phyloP scores from a whole-genome alignment of 1,284 basidiomycete species.

The Ganoderma multipileum region DNA sequence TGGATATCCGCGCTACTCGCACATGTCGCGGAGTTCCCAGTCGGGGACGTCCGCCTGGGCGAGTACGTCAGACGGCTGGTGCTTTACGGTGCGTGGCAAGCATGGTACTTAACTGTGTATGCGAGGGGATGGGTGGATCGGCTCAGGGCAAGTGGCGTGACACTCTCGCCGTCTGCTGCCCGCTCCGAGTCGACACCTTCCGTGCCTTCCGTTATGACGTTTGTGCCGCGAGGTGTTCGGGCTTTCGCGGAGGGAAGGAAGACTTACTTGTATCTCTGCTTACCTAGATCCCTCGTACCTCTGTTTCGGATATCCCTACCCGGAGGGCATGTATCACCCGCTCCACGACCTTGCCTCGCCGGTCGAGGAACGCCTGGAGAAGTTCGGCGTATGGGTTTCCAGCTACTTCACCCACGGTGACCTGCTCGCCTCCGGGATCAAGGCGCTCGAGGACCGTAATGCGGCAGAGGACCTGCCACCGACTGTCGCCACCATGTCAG shows the following conservation, averaged over 20 bases:
- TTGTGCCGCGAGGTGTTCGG: background rate
- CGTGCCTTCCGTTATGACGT: background rate
- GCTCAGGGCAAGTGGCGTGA: background rate
- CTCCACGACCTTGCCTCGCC: slow-evolving; percentile 11
- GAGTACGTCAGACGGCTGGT: slow-evolving; percentile 20
- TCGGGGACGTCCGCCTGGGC: slow-evolving; percentile 6
- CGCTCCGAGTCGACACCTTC: background rate
- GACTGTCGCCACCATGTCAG: slow-evolving; percentile 24
- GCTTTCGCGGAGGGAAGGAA: background rate
- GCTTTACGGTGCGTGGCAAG: slow-evolving; percentile 16
- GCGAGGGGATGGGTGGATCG: background rate
- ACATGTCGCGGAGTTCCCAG: slow-evolving; percentile 16
- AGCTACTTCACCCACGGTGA: slow-evolving; percentile 24
- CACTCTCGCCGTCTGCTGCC: background rate
- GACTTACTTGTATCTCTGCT: background rate
- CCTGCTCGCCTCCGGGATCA: background rate
- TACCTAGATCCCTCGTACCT: slow-evolving; percentile 13
- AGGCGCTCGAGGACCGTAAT: slow-evolving; percentile 24
- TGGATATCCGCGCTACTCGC: slow-evolving; percentile 23
- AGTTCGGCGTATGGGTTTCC: slow-evolving; percentile 19
- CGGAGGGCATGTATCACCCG: slow-evolving; percentile 14
- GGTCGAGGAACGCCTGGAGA: slow-evolving; percentile 7
- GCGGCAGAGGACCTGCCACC: slow-evolving; percentile 19
- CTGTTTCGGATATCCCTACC: slow-evolving; percentile 11
- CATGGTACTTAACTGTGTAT: background rate